These are phyloP conservation scores for Metschnikowia hibisci DNA, from an alignment of 805 yeast species.

Conservation along the genomic window DNA sequence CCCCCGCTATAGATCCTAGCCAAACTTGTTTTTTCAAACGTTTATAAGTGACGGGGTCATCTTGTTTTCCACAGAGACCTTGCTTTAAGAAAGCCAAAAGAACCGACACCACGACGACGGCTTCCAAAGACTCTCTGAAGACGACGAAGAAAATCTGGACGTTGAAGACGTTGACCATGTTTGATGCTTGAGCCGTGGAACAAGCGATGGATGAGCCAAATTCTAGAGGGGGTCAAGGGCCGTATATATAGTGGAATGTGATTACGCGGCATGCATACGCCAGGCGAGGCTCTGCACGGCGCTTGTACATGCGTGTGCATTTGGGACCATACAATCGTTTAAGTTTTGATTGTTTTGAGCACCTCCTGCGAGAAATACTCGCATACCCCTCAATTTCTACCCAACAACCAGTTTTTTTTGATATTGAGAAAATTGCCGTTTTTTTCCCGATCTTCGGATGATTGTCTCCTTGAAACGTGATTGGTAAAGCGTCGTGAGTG, in stretches of 20 bases:
- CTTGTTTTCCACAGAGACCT: slow-evolving; percentile 58
- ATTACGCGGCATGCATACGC: background rate
- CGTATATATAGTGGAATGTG: slow-evolving; percentile 1
- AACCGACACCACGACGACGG: slow-evolving; percentile 86
- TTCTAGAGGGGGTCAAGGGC: background rate
- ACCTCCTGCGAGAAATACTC: too few species aligned
- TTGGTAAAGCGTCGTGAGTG: background rate
- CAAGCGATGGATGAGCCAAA: background rate
- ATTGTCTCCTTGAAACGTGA: background rate
- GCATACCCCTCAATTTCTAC: too few species aligned
- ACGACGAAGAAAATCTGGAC: slow-evolving; percentile 82
- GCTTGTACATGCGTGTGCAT: background rate
- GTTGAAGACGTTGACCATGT: slow-evolving; percentile 57
- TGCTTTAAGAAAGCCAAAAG: slow-evolving; percentile 87
- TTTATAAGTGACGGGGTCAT: slow-evolving; percentile 54
- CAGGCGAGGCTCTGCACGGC: background rate
- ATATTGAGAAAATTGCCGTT: background rate
- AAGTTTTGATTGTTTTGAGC: too few species aligned
- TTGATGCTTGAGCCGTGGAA: background rate
- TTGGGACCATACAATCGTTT: background rate
- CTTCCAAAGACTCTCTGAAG: slow-evolving; percentile 91
- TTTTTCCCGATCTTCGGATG: too few species aligned
- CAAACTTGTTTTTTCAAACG: slow-evolving; percentile 73
- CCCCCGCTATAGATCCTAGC: slow-evolving; percentile 72
- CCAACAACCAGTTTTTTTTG: too few species aligned